These are phyloP conservation scores for Nicotiana knightiana DNA, from an alignment of 257 asterid species.

Conservation along the genomic window DNA sequence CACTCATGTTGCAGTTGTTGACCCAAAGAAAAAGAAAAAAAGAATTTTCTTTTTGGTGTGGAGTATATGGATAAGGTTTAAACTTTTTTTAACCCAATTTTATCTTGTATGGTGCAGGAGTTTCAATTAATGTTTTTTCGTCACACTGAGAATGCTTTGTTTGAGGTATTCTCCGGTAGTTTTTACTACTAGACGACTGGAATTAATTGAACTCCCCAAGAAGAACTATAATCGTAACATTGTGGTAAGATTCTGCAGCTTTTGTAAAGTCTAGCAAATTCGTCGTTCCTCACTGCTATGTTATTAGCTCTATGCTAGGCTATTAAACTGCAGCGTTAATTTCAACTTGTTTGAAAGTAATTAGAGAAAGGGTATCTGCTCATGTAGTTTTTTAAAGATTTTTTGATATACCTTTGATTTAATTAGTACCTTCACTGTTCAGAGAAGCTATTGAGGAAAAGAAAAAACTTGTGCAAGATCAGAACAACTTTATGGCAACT, in stretches of 20 bases:
- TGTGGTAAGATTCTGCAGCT: conserved; percentile 34
- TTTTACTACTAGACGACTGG: conserved; percentile 20
- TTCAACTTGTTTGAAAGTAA: not conserved
- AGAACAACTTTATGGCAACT: not conserved
- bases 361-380: not conserved
- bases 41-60: not conserved
- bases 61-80: not conserved
- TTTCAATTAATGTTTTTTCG: not conserved
- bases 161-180: conserved; percentile 44
- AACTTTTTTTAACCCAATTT: not conserved
- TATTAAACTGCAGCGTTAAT: not conserved
- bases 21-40: not conserved
- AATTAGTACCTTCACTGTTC: not conserved
- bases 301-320: not conserved
- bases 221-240: conserved; percentile 16
- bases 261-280: not conserved
- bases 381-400: not conserved
- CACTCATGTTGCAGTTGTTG: not conserved
- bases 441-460: not conserved
- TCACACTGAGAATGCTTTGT: conserved; percentile 45
- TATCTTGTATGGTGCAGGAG: conserved; percentile 6
- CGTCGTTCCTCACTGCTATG: not conserved
- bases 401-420: not conserved
- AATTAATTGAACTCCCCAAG: conserved; percentile 19
- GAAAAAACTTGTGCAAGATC: not conserved